Base-by-base conservation (phyloP, 148 eudicot genomes). In the Silene conica region DNA sequence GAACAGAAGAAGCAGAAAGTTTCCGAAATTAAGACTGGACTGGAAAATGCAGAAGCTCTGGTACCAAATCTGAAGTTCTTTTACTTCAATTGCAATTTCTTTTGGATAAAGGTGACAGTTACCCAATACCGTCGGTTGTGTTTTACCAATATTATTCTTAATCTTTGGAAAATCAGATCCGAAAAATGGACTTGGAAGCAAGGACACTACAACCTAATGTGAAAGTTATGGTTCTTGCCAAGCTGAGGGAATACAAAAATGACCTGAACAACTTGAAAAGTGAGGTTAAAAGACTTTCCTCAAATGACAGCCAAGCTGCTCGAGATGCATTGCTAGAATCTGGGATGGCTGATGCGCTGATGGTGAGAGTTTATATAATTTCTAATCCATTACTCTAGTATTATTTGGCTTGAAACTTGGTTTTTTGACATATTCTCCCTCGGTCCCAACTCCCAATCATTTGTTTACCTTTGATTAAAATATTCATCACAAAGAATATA, bases 141-240 rank as follows among this genome's bases (percentile, higher is more conserved):
- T 43, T 41, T 63, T 34, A 38, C 71, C 14, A 62, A n/a, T 66
- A 18, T 73, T 4, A 61, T n/a, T 9, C 0, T 63, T 62, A 20
- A 20, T 64, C 20, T 64, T 70, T 66, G n/a, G 38, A 45, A 26
- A 71, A 5, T 9, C 46, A 89, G 92, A 89, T 89, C 50, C 87
- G 86, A 43, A 89, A 89, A 76, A 89, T 89, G 92, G 92, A 89
- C 75, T 87, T 89, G n/a, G 92, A 89, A 80, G 90, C 90, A 23
- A 80, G 92, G 54, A 83, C 87, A 46, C 78, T 89, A 79, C 84
- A 83, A 46, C 86, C 88, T 20, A 83, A 73, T 75, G 75, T 75
- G 59, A 89, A 89, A 79, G 88, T 83, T 25, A 71, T 77, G 74
- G 87, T 87, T 60, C 88, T 87, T 77, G 80, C 83, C 22, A 89